Base-by-base conservation (phyloP, 73 alveolate species). In the Paramecium caudatum region DNA sequence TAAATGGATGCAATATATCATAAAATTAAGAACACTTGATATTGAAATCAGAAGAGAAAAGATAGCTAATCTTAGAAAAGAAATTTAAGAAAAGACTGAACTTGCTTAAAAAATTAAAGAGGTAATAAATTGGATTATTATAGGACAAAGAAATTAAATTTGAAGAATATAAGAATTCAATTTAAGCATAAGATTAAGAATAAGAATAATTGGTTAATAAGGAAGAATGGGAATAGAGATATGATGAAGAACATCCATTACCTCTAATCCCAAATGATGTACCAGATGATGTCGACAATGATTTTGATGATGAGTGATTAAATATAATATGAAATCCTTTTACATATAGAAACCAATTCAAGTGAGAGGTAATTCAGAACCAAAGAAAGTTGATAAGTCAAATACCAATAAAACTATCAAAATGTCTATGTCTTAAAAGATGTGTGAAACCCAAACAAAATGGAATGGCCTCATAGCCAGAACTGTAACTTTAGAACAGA, bases 291-390 rank as follows among this genome's bases (percentile, higher is more conserved):
- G 65, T 74, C 43, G 88, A 74, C 19, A 45, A 74, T 74, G 88
- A 74, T 74, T 74, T 27, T 41, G 88, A 74, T 74, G 88, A 74
- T 19, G 88, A 74, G 32, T 74, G 88, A 74, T 74, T 8, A 41
- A 74, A 27, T 16, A 74, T 55, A 55, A 55, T 19, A 55, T 55
- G 80, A 55, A 55, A 55, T 55, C 80, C 10, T 55, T 55, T 55
- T 55, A 55, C 30, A 37, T 55, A 19, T 21, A 55, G 30, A 55
- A 55, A 27, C 80, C 80, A 17, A 55, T 43, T 23, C 30, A 55
- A 55, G 80, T 55, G 2, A 55, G 80, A 15, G 80, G 80, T 25
- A 55, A 55, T 55, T 55, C 80, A 23, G 80, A 55, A 21, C 80
- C 80, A 5, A 55, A 55, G 80, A 55, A 55, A 1, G 23, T 12